Evolutionary conservation across 441 rosid species (phyloP).

Genomic region (Breynia disticha): DNA sequence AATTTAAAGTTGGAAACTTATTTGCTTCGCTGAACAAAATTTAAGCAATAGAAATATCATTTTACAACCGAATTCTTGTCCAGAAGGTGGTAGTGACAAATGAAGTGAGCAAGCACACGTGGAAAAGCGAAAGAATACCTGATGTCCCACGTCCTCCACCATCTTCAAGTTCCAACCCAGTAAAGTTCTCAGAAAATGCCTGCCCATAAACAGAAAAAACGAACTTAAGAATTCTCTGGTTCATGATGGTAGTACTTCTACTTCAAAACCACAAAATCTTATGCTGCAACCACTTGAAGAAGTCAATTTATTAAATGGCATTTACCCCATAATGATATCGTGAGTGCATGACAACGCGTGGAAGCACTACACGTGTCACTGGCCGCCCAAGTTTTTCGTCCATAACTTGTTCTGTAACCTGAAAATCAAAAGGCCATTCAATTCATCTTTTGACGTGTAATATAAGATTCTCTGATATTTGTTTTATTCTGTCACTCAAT

Average conservation of each 20-base stretch:
- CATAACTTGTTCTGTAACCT: slow-evolving; percentile 89
- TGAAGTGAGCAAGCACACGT: not conserved
- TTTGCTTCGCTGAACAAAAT: not conserved
- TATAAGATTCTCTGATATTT: not conserved
- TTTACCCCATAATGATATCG: slow-evolving; percentile 93
- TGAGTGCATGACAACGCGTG: slow-evolving; percentile 91
- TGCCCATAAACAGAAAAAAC: slow-evolving; percentile 24
- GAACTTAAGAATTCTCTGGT: slow-evolving; percentile 11
- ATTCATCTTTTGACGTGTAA: not conserved
- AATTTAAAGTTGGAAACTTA: not conserved
- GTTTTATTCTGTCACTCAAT: too few relatives aligned
- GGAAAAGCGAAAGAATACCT: slow-evolving; percentile 29
- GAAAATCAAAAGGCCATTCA: slow-evolving; percentile 5
- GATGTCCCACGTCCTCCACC: slow-evolving; percentile 99
- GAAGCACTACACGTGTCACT: slow-evolving; percentile 95
- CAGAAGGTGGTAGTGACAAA: not conserved
- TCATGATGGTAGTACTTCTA: slow-evolving; percentile 3
- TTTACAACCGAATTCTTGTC: not conserved
- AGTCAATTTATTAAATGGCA: not conserved
- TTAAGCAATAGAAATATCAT: not conserved
- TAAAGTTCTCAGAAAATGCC: slow-evolving; percentile 92
- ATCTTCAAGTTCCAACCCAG: slow-evolving; percentile 97
- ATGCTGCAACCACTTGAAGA: not conserved
- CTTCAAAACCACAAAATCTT: slow-evolving; percentile 3
- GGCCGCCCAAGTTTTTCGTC: slow-evolving; percentile 90